Percentiles rank a stretch among this genome's conserved stretches.
These are phyloP conservation scores for Pinus taeda DNA, from an alignment of 75 land plant genomes.

Conservation along the genomic window DNA sequence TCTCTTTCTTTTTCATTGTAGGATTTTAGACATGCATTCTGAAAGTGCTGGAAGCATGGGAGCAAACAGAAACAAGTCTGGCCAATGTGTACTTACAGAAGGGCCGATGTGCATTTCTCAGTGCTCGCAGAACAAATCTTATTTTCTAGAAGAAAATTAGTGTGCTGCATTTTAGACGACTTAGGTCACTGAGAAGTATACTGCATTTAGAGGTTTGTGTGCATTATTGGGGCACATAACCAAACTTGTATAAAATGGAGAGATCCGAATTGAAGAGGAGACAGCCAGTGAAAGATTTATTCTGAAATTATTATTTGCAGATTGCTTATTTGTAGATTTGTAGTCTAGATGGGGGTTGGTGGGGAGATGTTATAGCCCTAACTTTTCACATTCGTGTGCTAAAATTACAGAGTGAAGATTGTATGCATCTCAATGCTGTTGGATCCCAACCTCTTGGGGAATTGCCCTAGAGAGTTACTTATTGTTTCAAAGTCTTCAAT, in stretches of 20 bases:
- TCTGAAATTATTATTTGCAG: not conserved
- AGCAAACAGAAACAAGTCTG: not conserved
- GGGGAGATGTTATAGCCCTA: not conserved
- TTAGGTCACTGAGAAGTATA: not conserved
- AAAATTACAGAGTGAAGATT: conserved; percentile 1
- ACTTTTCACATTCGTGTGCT: not conserved
- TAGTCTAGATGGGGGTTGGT: not conserved
- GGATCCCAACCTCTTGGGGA: not conserved
- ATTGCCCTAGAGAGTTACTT: not conserved
- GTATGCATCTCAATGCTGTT: not conserved
- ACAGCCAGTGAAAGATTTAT: not conserved
- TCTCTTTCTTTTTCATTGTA: not conserved
- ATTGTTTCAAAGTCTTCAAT: not conserved
- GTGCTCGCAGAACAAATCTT: not conserved
- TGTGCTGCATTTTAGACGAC: not conserved
- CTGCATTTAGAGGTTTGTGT: not conserved
- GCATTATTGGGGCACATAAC: not conserved
- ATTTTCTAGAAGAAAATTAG: too few species aligned
- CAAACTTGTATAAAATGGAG: not conserved
- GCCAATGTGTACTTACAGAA: not conserved
- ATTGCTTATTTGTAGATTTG: not conserved
- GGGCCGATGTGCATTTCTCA: not conserved
- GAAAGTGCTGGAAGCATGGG: not conserved
- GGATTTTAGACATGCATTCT: not conserved
- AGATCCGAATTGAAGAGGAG: not conserved